Conservation (phyloP, 2,329 filamentous ascomycete species). For the Colletotrichum sidae region DNA sequence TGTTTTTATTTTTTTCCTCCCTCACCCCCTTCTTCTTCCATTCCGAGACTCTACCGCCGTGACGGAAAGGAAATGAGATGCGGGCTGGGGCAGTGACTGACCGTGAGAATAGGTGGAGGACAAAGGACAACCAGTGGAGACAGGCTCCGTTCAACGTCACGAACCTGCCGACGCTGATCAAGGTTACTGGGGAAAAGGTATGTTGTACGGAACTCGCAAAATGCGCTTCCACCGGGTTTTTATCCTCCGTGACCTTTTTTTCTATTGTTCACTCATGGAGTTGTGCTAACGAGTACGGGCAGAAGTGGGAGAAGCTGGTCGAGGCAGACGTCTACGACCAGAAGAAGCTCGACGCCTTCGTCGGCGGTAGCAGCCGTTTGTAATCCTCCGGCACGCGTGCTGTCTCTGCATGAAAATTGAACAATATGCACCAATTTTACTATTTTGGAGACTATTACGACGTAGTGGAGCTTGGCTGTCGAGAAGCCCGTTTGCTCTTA, state of each 20-base stretch:
- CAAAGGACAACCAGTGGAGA: constrained; percentile 34
- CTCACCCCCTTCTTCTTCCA: neutral
- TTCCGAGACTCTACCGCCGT: neutral
- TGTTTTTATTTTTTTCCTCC: too few relatives aligned
- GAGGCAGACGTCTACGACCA: constrained; percentile 35
- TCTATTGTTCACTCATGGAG: neutral
- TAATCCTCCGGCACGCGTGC: neutral
- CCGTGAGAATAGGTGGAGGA: constrained; percentile 26
- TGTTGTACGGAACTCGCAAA: neutral
- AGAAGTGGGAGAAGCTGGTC: constrained; percentile 35
- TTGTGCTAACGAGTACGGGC: constrained; percentile 11
- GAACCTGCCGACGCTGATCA: constrained; percentile 34
- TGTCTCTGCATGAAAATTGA: too few relatives aligned
- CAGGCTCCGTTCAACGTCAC: constrained; percentile 36
- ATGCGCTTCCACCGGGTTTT: too few relatives aligned
- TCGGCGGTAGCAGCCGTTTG: constrained; percentile 17
- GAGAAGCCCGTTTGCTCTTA: too few relatives aligned
- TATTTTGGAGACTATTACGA: too few relatives aligned
- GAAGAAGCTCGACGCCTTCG: constrained; percentile 32
- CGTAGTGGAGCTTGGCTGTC: too few relatives aligned
- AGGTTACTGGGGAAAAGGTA: constrained; percentile 29
- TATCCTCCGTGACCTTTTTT: neutral
- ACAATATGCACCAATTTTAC: too few relatives aligned
- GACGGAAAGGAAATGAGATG: neutral
- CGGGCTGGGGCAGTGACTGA: neutral